phyloP scores from a whole-genome alignment of 441 rosid species.

The Jatropha multifida region DNA sequence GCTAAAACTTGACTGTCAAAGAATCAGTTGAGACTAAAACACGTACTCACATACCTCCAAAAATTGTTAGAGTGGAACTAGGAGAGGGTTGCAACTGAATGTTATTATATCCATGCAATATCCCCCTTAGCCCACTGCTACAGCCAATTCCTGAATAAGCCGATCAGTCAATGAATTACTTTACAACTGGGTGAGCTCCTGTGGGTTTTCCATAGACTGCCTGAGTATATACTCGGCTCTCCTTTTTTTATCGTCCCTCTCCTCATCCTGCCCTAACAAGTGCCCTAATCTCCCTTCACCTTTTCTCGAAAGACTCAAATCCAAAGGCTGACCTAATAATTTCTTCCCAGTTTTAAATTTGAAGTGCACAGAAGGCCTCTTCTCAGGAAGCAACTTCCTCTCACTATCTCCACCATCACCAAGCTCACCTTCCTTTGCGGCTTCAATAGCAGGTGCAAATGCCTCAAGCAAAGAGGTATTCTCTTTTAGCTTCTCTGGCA shows the following conservation, averaged over 20 bases:
- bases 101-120: slow-evolving; percentile 22
- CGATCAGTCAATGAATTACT: slow-evolving; percentile 25
- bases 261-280: slow-evolving; percentile 63
- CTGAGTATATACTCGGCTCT: slow-evolving; percentile 89
- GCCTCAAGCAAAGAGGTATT: slow-evolving; percentile 59
- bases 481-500: slow-evolving; percentile 41
- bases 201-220: slow-evolving; percentile 83
- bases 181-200: slow-evolving; percentile 85
- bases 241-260: slow-evolving; percentile 93
- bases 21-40: slow-evolving; percentile 36
- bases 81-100: slow-evolving; percentile 29
- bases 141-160: slow-evolving; percentile 28
- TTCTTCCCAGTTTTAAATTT: slow-evolving; percentile 70
- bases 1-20: slow-evolving; percentile 31
- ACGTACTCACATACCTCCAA: slow-evolving; percentile 39
- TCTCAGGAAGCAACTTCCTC: slow-evolving; percentile 49
- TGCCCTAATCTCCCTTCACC: slow-evolving; percentile 40
- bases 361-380: slow-evolving; percentile 52
- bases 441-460: slow-evolving; percentile 81
- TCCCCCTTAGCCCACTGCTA: slow-evolving; percentile 24
- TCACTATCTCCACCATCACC: slow-evolving; percentile 48
- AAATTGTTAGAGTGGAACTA: slow-evolving; percentile 33
- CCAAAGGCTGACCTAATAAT: slow-evolving; percentile 55
- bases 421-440: slow-evolving; percentile 49
- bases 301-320: slow-evolving; percentile 53